These are phyloP conservation scores for Leptodontidium sp. DNA, from an alignment of 2,329 filamentous ascomycete genomes.

Conservation along the genomic window DNA sequence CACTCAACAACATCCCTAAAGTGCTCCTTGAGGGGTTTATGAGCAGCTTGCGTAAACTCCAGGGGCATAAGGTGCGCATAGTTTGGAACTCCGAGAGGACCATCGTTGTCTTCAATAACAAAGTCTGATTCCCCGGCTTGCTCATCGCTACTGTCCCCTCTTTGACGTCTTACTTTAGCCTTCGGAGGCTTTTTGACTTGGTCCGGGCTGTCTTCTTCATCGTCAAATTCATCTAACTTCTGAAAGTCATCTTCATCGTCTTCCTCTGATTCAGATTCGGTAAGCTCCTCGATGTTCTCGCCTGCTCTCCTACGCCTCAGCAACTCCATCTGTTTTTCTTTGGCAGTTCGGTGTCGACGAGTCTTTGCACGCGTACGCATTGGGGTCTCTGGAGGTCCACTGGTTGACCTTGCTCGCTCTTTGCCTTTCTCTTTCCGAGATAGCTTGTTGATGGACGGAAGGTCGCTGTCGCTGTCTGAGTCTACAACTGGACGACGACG, in stretches of 20 bases:
- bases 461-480: conserved; percentile 18
- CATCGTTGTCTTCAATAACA: conserved; percentile 68
- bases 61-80: conserved; percentile 64
- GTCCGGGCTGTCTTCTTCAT: conserved; percentile 48
- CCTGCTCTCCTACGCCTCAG: conserved; percentile 51
- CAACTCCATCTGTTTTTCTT: conserved; percentile 53
- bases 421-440: conserved; percentile 5
- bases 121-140: conserved; percentile 59
- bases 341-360: conserved; percentile 47
- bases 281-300: conserved; percentile 50
- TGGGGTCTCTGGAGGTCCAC: conserved; percentile 19
- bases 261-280: conserved; percentile 47
- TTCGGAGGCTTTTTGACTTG: conserved; percentile 25
- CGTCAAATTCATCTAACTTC: conserved; percentile 59
- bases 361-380: conserved; percentile 31
- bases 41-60: conserved; percentile 71
- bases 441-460: conserved; percentile 21
- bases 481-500: conserved; percentile 23
- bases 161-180: conserved; percentile 6
- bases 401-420: neutral
- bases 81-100: conserved; percentile 63
- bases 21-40: conserved; percentile 73
- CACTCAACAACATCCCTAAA: conserved; percentile 80
- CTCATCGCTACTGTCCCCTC: conserved; percentile 26
- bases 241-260: conserved; percentile 40